Evolutionary conservation across 1,139 yeast species (phyloP).

Genomic region (Suhomyces chickasaworum): DNA sequence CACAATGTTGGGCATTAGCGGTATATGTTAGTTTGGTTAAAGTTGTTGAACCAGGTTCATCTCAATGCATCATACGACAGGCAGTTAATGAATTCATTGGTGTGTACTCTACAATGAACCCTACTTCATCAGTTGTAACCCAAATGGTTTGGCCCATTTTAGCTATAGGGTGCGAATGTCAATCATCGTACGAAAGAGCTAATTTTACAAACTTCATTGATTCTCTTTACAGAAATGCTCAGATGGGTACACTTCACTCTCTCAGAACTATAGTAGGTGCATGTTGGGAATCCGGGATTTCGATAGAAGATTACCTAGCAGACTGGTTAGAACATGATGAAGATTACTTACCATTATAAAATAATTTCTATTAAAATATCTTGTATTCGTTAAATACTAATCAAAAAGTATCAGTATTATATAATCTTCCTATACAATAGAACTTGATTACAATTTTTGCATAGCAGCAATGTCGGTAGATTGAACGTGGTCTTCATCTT

Average conservation of each 20-base stretch:
- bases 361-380: conserved; percentile 61
- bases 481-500: conserved; percentile 98
- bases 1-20: conserved; percentile 58
- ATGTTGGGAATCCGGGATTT: conserved; percentile 42
- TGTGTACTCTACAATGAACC: conserved; percentile 45
- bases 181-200: conserved; percentile 29
- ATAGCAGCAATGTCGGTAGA: conserved; percentile 98
- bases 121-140: conserved; percentile 48
- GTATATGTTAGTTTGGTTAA: conserved; percentile 41
- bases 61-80: conserved; percentile 24
- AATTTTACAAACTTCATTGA: conserved; percentile 35
- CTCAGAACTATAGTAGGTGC: conserved; percentile 40
- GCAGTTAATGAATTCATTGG: conserved; percentile 47
- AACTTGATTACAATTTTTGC: conserved; percentile 76
- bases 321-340: conserved; percentile 51
- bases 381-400: conserved; percentile 54
- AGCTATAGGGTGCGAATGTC: conserved; percentile 47
- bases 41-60: conserved; percentile 29
- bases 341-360: conserved; percentile 48
- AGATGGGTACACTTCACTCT: conserved; percentile 53
- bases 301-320: conserved; percentile 43
- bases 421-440: conserved; percentile 21
- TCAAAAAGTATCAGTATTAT: conserved; percentile 9
- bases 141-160: conserved; percentile 65
- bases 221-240: conserved; percentile 45